phyloP scores from a whole-genome alignment of 73 alveolate species.

The Paramecium caudatum region DNA sequence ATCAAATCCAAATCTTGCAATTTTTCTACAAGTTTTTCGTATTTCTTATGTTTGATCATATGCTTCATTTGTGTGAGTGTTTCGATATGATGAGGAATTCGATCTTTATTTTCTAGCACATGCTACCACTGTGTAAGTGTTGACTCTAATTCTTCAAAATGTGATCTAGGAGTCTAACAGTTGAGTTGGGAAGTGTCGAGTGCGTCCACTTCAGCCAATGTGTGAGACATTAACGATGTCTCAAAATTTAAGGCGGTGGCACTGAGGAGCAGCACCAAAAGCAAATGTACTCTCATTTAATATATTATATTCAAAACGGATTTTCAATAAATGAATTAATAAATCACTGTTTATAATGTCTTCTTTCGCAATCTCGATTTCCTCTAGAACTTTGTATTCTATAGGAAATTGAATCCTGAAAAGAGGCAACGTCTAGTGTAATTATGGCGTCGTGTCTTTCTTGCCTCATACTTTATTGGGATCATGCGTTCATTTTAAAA shows the following conservation, averaged over 20 bases:
- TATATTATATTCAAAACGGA: no score
- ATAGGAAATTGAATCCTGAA: background rate
- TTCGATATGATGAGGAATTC: constrained; percentile 42
- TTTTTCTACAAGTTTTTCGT: constrained; percentile 10
- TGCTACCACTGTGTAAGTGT: constrained; percentile 10
- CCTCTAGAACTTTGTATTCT: background rate
- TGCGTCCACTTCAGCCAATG: constrained; percentile 63
- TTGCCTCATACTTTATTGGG: constrained; percentile 56
- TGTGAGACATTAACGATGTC: constrained; percentile 57
- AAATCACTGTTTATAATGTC: constrained; percentile 45
- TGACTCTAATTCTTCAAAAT: constrained; percentile 56
- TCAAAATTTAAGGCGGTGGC: constrained; percentile 63
- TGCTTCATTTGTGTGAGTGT: constrained; percentile 63
- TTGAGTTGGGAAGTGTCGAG: constrained; percentile 58
- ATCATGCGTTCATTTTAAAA: constrained; percentile 55
- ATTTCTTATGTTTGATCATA: constrained; percentile 48
- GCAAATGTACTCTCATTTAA: constrained; percentile 37
- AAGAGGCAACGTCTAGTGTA: background rate
- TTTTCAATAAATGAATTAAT: no score
- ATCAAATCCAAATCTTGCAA: constrained; percentile 30
- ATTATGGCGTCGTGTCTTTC: constrained; percentile 25
- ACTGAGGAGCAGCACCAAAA: constrained; percentile 31
- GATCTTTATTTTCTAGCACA: constrained; percentile 24
- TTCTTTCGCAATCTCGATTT: constrained; percentile 42
- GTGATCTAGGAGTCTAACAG: constrained; percentile 61